Conservation (phyloP, 106 monocot species). For the Amphibolis antarctica region DNA sequence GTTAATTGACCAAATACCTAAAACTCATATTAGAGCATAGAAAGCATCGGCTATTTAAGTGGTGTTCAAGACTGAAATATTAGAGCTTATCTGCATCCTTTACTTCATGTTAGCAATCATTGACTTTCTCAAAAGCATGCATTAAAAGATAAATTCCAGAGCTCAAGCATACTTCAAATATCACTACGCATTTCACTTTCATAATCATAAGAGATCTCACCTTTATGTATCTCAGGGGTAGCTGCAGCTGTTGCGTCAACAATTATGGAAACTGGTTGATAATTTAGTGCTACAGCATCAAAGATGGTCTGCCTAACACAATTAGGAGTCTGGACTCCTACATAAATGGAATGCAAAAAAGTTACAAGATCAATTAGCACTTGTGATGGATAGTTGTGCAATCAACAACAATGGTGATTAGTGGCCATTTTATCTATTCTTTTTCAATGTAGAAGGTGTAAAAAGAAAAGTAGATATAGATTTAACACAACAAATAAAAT, state of each 20-base stretch:
- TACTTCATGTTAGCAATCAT: not conserved
- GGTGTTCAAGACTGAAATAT: not conserved
- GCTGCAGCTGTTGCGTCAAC: conserved; percentile 93
- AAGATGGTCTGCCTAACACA: conserved; percentile 94
- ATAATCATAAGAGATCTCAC: conserved; percentile 19
- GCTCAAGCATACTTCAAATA: not conserved
- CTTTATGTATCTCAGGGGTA: conserved; percentile 65
- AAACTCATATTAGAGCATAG: no score
- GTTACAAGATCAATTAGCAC: no score
- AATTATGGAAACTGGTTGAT: conserved; percentile 55
- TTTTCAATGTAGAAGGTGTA: no score
- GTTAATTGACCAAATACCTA: no score
- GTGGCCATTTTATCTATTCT: no score
- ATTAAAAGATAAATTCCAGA: not conserved
- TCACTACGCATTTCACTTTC: not conserved
- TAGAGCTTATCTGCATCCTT: not conserved
- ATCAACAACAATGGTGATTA: no score
- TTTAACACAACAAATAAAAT: no score
- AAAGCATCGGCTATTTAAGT: no score
- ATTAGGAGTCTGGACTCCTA: conserved; percentile 96
- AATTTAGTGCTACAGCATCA: conserved; percentile 81
- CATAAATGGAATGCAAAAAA: not conserved
- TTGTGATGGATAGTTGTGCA: no score
- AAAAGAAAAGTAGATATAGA: no score
- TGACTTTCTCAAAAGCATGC: not conserved